phyloP scores from a whole-genome alignment of 164 flowering plant genomes.

The Piper longum region DNA sequence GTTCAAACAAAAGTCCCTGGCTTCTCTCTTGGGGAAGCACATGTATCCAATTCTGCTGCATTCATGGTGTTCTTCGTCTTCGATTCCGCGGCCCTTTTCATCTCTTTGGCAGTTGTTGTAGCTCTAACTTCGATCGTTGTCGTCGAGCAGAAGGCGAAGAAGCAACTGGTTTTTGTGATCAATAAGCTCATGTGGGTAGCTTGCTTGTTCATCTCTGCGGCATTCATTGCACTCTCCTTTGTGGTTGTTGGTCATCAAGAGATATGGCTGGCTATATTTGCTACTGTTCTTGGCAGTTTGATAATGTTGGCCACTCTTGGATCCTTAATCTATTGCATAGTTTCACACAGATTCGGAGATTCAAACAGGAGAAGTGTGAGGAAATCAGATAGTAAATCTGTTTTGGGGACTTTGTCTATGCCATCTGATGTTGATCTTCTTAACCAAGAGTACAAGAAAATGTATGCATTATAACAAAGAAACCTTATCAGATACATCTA shows the following conservation, averaged over 20 bases:
- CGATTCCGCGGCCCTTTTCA: constrained; percentile 75
- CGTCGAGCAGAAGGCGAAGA: constrained; percentile 73
- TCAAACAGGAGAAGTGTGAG: constrained; percentile 52
- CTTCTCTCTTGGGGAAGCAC: constrained; percentile 51
- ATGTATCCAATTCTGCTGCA: constrained; percentile 46
- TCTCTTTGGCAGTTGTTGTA: constrained; percentile 90
- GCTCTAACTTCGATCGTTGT: constrained; percentile 92
- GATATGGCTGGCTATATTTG: constrained; percentile 59
- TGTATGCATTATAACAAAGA: constrained; percentile 57
- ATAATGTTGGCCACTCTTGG: constrained; percentile 83
- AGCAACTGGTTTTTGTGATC: constrained; percentile 71
- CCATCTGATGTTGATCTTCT: constrained; percentile 57
- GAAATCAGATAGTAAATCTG: constrained; percentile 35
- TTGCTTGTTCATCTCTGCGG: constrained; percentile 68
- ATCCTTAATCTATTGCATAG: constrained; percentile 73
- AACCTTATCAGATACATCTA: background rate
- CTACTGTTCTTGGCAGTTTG: constrained; percentile 53
- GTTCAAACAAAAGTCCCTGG: constrained; percentile 24
- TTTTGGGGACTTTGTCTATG: constrained; percentile 40
- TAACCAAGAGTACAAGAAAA: constrained; percentile 48
- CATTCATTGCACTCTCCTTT: constrained; percentile 71
- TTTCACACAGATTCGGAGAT: constrained; percentile 50
- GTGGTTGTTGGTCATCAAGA: constrained; percentile 61
- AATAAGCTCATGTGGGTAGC: constrained; percentile 99
- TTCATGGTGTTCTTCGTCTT: constrained; percentile 62